These are phyloP conservation scores for Exophiala alcalophila DNA, from an alignment of 2,329 filamentous ascomycete genomes.

Conservation along the genomic window DNA sequence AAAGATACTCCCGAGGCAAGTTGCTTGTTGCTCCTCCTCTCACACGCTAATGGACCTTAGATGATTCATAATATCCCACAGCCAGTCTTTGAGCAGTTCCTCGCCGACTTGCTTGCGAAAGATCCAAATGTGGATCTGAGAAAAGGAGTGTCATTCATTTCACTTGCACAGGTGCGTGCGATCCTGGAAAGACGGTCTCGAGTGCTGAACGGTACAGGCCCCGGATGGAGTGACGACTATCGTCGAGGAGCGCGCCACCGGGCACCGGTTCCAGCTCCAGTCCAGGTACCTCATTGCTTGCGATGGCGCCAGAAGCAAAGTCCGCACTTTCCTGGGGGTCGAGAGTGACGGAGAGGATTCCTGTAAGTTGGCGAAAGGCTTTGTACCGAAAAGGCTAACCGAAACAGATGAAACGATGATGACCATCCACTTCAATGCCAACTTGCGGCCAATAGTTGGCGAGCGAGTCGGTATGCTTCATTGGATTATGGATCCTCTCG, in stretches of 20 bases:
- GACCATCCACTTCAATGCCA: conserved; percentile 47
- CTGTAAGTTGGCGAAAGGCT: conserved; percentile 34
- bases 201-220: no score
- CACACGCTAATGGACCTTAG: conserved; percentile 1
- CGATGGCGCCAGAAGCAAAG: conserved; percentile 21
- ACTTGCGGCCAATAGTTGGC: conserved; percentile 40
- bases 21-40: conserved; percentile 8
- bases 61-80: conserved; percentile 25
- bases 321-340: conserved; percentile 29
- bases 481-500: conserved; percentile 45
- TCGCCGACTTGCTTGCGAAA: conserved; percentile 14
- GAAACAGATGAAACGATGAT: conserved; percentile 46
- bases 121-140: conserved; percentile 17
- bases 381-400: conserved; percentile 5
- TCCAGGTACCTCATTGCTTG: conserved; percentile 20
- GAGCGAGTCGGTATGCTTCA: conserved; percentile 45
- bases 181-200: no score
- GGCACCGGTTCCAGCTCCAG: conserved; percentile 12
- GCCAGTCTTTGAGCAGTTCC: conserved; percentile 18
- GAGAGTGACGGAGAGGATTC: conserved; percentile 45
- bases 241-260: conserved; percentile 19
- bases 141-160: conserved; percentile 34
- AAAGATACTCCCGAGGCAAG: conserved; percentile 38
- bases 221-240: conserved; percentile 26
- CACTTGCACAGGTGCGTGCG: conserved; percentile 35